These are phyloP conservation scores for Solanum gandarillasii DNA, from an alignment of 257 asterid genomes.

Conservation along the genomic window DNA sequence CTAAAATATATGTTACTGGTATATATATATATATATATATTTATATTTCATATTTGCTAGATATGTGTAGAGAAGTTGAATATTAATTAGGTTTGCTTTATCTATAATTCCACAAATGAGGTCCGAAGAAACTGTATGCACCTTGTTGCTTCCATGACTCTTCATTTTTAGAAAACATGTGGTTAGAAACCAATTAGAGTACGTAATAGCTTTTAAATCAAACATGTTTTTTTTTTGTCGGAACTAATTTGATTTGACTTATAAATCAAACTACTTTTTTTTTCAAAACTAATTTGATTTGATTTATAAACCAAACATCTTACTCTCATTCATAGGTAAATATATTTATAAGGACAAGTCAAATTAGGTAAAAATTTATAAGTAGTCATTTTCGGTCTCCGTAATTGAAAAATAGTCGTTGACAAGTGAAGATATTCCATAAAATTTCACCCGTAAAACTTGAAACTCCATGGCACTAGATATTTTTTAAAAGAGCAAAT, in stretches of 20 bases:
- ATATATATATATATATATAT: not conserved
- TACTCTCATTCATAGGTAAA: not conserved
- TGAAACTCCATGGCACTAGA: not conserved
- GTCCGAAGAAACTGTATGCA: not conserved
- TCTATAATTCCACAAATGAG: not conserved
- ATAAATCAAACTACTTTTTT: not conserved
- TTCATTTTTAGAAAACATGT: not conserved
- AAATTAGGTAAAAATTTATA: not conserved
- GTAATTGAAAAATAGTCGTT: not conserved
- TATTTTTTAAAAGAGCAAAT: not conserved
- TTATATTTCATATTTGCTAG: not conserved
- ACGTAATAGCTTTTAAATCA: not conserved
- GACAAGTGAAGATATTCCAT: not conserved
- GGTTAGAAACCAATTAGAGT: not conserved
- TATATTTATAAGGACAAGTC: not conserved
- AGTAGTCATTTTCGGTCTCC: not conserved
- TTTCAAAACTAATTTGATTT: not conserved
- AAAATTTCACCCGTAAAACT: not conserved
- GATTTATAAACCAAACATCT: not conserved
- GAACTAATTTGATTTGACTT: not conserved
- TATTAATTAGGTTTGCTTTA: not conserved
- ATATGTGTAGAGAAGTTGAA: not conserved
- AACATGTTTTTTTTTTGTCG: not conserved
- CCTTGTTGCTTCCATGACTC: not conserved
- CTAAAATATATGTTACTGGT: not conserved